Conservation (phyloP, 345 rosid species). For the Rhodamnia argentea region DNA sequence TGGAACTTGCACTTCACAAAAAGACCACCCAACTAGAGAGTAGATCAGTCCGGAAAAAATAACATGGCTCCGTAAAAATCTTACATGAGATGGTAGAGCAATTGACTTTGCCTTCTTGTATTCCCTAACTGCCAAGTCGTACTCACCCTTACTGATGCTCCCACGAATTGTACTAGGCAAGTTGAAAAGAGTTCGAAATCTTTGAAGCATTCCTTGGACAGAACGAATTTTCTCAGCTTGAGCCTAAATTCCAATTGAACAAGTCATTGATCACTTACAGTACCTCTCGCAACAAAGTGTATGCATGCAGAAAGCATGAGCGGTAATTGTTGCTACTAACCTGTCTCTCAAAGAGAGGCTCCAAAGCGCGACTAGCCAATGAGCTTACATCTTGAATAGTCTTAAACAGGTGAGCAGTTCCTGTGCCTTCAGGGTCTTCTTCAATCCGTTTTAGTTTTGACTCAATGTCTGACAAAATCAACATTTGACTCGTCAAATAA, state of each 20-base stretch:
- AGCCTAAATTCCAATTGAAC: slow-evolving; percentile 35
- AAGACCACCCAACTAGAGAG: neutral
- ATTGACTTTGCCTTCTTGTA: slow-evolving; percentile 97
- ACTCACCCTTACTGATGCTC: slow-evolving; percentile 93
- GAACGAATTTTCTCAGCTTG: slow-evolving; percentile 98
- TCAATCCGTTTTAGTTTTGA: slow-evolving; percentile 91
- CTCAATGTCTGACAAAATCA: slow-evolving; percentile 58
- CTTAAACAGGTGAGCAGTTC: slow-evolving; percentile 75
- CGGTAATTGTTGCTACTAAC: slow-evolving; percentile 21
- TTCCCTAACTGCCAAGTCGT: slow-evolving; percentile 94
- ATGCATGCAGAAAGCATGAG: neutral
- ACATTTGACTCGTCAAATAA: neutral
- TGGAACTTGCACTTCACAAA: neutral
- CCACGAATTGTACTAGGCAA: slow-evolving; percentile 93
- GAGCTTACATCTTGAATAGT: slow-evolving; percentile 80
- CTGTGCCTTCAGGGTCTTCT: slow-evolving; percentile 95
- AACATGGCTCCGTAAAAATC: neutral
- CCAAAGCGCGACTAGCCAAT: slow-evolving; percentile 73
- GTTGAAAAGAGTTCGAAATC: slow-evolving; percentile 88
- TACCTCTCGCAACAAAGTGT: neutral
- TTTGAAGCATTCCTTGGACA: slow-evolving; percentile 98
- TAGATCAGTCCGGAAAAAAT: neutral
- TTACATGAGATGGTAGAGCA: slow-evolving; percentile 92
- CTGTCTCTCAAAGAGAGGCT: slow-evolving; percentile 99
- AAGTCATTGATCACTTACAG: neutral